Conservation (phyloP, 208 protist genomes). For the Tritrichomonas musculus region DNA sequence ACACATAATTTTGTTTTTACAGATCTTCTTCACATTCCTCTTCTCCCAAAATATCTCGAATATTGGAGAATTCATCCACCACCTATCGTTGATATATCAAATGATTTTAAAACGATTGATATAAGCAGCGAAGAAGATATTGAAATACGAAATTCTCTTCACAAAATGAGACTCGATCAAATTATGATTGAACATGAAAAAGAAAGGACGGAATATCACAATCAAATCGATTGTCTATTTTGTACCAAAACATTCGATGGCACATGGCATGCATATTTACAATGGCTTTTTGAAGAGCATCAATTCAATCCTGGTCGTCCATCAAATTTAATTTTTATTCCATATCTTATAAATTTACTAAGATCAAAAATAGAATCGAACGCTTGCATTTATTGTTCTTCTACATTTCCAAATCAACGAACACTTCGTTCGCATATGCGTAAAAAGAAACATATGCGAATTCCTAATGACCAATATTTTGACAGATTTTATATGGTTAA, state of each 20-base stretch:
- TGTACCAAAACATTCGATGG: neutral
- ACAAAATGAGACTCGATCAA: neutral
- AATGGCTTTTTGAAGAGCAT: slow-evolving; percentile 27
- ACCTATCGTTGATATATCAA: neutral
- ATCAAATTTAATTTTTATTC: neutral
- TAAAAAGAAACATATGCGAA: slow-evolving; percentile 1
- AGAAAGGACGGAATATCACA: neutral
- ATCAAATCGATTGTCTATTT: neutral
- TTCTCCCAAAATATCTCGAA: neutral
- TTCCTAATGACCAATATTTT: neutral
- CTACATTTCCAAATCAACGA: neutral
- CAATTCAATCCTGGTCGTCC: slow-evolving; percentile 29
- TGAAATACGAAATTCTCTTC: slow-evolving; percentile 6
- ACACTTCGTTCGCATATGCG: neutral
- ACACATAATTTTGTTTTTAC: neutral
- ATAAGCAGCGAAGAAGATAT: neutral
- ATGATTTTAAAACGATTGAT: neutral
- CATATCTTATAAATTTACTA: neutral
- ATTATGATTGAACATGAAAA: slow-evolving; percentile 11
- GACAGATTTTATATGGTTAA: slow-evolving; percentile 29
- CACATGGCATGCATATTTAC: slow-evolving; percentile 8
- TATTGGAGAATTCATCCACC: neutral
- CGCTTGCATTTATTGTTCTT: neutral
- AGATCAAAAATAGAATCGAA: neutral
- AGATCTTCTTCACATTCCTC: neutral